These are phyloP conservation scores for Volvox carteri DNA, from an alignment of 163 green algal genomes.

Conservation along the genomic window DNA sequence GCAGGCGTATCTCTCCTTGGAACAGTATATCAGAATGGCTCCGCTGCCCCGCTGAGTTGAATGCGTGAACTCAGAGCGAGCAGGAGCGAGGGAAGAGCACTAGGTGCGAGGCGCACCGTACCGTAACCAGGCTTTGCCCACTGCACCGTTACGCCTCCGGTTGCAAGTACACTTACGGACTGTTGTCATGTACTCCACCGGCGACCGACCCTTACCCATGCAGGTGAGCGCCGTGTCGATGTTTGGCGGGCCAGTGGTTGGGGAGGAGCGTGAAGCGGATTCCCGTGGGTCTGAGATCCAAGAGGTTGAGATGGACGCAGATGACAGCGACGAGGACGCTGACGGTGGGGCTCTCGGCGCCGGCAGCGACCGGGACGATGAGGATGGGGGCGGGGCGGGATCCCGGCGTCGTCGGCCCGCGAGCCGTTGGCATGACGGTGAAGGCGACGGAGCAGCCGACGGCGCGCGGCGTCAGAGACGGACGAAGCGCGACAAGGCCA, in stretches of 20 bases:
- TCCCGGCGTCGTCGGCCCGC: conserved; percentile 1
- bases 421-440: conserved; percentile 33
- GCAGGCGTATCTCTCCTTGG: no score
- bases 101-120: no score
- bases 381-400: not conserved
- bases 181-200: no score
- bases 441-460: not conserved
- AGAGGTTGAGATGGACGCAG: conserved; percentile 57
- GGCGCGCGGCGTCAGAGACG: not conserved
- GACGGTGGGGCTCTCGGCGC: not conserved
- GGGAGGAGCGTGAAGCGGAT: not conserved
- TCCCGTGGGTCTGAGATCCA: conserved; percentile 27
- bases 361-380: not conserved
- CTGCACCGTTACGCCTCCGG: no score
- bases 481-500: conserved; percentile 22
- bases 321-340: conserved; percentile 38
- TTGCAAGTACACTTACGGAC: no score
- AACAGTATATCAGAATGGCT: no score
- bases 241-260: conserved; percentile 44
- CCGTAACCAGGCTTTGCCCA: no score
- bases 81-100: no score
- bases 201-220: no score
- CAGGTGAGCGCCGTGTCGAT: conserved; percentile 44
- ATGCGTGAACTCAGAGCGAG: no score
- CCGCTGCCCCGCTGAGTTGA: no score